Evolutionary conservation across 2,329 filamentous ascomycete genomes (phyloP).

Genomic region (Claviceps cyperi): DNA sequence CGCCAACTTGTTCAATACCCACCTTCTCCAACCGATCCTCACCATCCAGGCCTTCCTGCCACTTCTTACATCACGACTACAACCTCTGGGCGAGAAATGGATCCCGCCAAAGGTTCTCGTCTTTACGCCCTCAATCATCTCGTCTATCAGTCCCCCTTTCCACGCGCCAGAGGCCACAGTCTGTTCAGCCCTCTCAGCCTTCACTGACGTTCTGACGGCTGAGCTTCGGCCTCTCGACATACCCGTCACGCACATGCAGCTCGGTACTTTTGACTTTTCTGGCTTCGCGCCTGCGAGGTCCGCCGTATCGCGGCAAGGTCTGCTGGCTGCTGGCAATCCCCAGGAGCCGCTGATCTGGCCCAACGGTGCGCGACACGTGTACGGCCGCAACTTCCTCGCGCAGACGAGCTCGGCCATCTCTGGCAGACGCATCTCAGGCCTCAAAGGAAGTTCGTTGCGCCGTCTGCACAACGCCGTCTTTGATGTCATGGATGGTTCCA

Average conservation of each 20-base stretch:
- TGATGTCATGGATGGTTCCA: constrained; percentile 62
- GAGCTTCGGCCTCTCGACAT: constrained; percentile 67
- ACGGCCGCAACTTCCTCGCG: constrained; percentile 45
- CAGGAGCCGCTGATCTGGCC: constrained; percentile 47
- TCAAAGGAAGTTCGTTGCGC: constrained; percentile 57
- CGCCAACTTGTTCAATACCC: constrained; percentile 82
- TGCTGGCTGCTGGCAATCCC: constrained; percentile 28
- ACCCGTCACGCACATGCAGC: constrained; percentile 72
- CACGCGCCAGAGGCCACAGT: constrained; percentile 76
- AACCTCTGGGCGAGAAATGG: constrained; percentile 34
- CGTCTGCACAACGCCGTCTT: constrained; percentile 80
- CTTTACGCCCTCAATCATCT: constrained; percentile 66
- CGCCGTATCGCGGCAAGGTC: constrained; percentile 17
- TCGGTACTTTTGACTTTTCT: constrained; percentile 80
- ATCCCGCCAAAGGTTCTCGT: constrained; percentile 55
- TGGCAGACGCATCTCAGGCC: constrained; percentile 40
- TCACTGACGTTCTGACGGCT: constrained; percentile 63
- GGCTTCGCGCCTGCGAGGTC: constrained; percentile 39
- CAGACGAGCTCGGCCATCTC: constrained; percentile 41
- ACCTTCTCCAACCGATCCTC: constrained; percentile 77
- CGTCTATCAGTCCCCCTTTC: constrained; percentile 65
- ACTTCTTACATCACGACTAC: constrained; percentile 50
- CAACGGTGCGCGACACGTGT: constrained; percentile 42
- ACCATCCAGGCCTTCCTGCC: constrained; percentile 83
- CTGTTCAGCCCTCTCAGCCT: constrained; percentile 75